A percentile compares a stretch with the other conserved stretches of the same genome.
phyloP scores from a whole-genome alignment of 495 filamentous ascomycete species.

The Cudoniella acicularis region DNA sequence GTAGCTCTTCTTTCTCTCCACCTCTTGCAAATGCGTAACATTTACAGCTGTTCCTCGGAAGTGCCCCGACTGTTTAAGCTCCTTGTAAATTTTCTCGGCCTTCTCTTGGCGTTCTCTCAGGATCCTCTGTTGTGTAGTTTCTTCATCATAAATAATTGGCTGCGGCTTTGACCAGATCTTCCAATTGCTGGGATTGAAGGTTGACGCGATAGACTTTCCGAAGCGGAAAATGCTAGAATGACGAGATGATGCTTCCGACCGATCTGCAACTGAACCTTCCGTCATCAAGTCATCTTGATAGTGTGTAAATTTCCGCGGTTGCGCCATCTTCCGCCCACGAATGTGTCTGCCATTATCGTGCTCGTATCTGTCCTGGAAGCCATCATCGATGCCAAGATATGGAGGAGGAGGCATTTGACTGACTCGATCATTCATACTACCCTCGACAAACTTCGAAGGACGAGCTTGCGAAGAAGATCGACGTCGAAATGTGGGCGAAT shows the following conservation, averaged over 20 bases:
- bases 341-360: background rate
- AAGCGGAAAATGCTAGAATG: conserved; percentile 55
- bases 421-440: conserved; percentile 71
- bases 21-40: background rate
- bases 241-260: conserved; percentile 13
- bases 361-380: conserved; percentile 7
- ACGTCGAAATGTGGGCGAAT: conserved; percentile 24
- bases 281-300: background rate
- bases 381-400: conserved; percentile 51
- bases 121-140: conserved; percentile 24
- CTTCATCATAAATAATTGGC: conserved; percentile 30
- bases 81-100: conserved; percentile 55
- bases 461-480: conserved; percentile 30
- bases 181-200: conserved; percentile 50
- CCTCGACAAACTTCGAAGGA: conserved; percentile 65
- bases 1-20: background rate
- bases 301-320: conserved; percentile 1
- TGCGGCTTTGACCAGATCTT: conserved; percentile 25
- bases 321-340: conserved; percentile 8
- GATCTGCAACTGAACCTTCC: conserved; percentile 1
- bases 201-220: conserved; percentile 52
- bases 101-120: conserved; percentile 39
- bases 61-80: conserved; percentile 58
- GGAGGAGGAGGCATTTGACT: conserved; percentile 64
- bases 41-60: conserved; percentile 7